These are phyloP conservation scores for Solidago caesia DNA, from an alignment of 129 eudicot species.

Conservation along the genomic window DNA sequence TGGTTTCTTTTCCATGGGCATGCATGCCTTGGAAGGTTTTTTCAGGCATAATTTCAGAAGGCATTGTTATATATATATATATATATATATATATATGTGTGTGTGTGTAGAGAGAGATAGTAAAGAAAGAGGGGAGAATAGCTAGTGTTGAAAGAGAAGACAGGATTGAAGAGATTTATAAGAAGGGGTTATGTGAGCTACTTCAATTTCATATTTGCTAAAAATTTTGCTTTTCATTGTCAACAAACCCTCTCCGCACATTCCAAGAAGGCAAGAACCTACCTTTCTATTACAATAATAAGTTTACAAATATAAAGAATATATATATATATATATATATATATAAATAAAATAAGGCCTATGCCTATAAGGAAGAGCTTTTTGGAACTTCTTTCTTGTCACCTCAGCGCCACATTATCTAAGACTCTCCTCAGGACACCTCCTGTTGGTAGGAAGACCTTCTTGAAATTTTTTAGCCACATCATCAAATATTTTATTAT, in stretches of 20 bases:
- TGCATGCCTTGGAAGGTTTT: constrained; percentile 41
- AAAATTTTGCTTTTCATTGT: constrained; percentile 29
- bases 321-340: too few species aligned
- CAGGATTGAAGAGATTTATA: constrained; percentile 12
- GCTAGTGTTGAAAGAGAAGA: neutral
- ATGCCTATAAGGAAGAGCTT: too few species aligned
- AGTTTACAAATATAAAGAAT: too few species aligned
- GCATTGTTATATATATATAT: constrained; percentile 31
- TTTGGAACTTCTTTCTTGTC: too few species aligned
- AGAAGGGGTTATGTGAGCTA: constrained; percentile 5
- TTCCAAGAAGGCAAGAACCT: constrained; percentile 4
- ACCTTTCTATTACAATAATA: neutral
- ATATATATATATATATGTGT: neutral
- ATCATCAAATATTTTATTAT: too few species aligned
- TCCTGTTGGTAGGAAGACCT: too few species aligned
- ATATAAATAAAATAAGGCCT: neutral
- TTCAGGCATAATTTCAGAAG: constrained; percentile 49
- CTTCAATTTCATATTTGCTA: constrained; percentile 9
- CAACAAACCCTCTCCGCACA: constrained; percentile 18
- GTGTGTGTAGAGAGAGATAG: neutral
- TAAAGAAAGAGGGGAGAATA: neutral
- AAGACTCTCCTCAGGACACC: too few species aligned
- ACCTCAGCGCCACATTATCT: too few species aligned
- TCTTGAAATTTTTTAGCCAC: too few species aligned
- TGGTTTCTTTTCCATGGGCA: constrained; percentile 39